Evolutionary conservation across 176 grass and related monocot genomes (phyloP), one percentile per base, ranked within the genome.

Genomic region (Musa schizocarpa): DNA sequence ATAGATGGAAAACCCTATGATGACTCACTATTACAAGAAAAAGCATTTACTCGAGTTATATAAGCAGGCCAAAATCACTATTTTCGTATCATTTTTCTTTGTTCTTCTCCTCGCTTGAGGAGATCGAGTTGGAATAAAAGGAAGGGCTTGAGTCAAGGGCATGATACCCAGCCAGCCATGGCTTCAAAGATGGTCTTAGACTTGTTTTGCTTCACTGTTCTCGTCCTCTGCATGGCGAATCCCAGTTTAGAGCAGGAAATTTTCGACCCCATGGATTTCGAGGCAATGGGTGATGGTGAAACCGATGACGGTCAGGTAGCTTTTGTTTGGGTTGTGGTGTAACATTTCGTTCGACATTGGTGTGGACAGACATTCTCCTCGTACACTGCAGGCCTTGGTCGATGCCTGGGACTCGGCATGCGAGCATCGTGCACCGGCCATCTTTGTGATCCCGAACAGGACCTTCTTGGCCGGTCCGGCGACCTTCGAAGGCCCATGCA

Each of bases 261-360:
- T 49, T 86, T 86, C 19, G 75, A 82, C 24, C 79, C 78, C 26
- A 82, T 75, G 1, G 34, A 68, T 16, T 86, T 78, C 21, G 67
- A n/a, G 10, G 75, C 80, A 12, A 61, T 61, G 14, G 16, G 57
- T 23, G 21, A 74, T 21, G 69, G 69, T 59, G 59, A 11, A 13
- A 62, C 79, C 22, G 73, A 51, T 21, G 81, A 79, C 50, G 61
- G 54, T 48, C 68, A 79, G 84, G 80, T 82, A 8, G 6, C 5
- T 14, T 1, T 54, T 53, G 3, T 54, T 13, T 16, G 9, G 11
- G n/a, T 73, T 54, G 2, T 50, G 1, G 12, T 11, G 6, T n/a
- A 69, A 9, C 11, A 49, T 49, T 9, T 43, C 9, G 17, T 20
- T n/a, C 20, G 9, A 63, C 16, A 9, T 9, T 20, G 9, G n/a